Conservation (phyloP, 768 basidiomycete genomes). For the Dentipellis fragilis region DNA sequence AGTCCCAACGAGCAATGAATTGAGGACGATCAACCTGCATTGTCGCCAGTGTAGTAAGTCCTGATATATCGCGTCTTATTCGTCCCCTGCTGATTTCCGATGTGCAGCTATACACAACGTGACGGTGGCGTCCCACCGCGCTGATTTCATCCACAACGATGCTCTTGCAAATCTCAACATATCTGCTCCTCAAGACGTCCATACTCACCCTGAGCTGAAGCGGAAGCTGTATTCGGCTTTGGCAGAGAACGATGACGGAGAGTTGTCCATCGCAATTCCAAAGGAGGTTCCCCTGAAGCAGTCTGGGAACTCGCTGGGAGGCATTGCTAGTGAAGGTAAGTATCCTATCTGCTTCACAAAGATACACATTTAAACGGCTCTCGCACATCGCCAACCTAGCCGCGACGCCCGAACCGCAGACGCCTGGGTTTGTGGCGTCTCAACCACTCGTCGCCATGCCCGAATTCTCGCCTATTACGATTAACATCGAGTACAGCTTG, state of each 20-base stretch:
- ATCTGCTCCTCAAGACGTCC: slow-evolving; percentile 65
- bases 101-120: slow-evolving; percentile 59
- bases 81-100: slow-evolving; percentile 15
- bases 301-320: slow-evolving; percentile 37
- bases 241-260: slow-evolving; percentile 89
- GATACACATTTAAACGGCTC: slow-evolving; percentile 1
- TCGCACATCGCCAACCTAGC: slow-evolving; percentile 21
- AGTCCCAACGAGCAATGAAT: slow-evolving; percentile 65
- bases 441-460: slow-evolving; percentile 24
- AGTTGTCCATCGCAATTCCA: slow-evolving; percentile 83
- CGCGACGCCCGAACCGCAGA: slow-evolving; percentile 78
- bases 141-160: slow-evolving; percentile 75
- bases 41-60: slow-evolving; percentile 78
- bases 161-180: slow-evolving; percentile 57
- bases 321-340: slow-evolving; percentile 50
- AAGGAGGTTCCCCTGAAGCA: slow-evolving; percentile 58
- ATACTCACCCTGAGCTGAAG: slow-evolving; percentile 88
- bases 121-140: slow-evolving; percentile 57
- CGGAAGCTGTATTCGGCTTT: slow-evolving; percentile 84
- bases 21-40: slow-evolving; percentile 81
- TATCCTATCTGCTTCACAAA: background rate
- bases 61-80: background rate
- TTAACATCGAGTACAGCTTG: slow-evolving; percentile 75
- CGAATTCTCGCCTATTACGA: slow-evolving; percentile 67
- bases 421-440: slow-evolving; percentile 32